Evolutionary conservation across 257 asterid genomes (phyloP).

Genomic region (Forsythia viridissima): DNA sequence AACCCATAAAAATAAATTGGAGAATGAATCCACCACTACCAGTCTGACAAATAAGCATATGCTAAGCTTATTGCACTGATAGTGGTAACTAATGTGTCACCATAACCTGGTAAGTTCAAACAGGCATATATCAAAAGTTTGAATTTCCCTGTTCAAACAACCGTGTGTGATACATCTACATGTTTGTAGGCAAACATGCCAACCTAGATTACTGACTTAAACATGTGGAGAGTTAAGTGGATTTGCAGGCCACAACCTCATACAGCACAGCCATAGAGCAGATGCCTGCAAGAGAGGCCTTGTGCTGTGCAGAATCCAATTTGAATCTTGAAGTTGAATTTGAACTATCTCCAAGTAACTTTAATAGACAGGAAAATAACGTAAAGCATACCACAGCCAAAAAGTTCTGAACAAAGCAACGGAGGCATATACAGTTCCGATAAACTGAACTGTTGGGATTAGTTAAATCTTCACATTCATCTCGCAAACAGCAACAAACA

Average conservation of each 20-base stretch:
- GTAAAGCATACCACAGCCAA: conserved; percentile 39
- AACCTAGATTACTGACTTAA: not conserved
- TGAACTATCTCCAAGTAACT: not conserved
- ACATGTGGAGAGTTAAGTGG: not conserved
- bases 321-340: not conserved
- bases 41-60: not conserved
- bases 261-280: not conserved
- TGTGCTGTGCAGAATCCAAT: conserved; percentile 1
- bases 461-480: conserved; percentile 43
- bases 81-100: not conserved
- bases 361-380: not conserved
- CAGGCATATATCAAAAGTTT: not conserved
- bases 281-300: not conserved
- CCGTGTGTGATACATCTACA: not conserved
- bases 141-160: not conserved
- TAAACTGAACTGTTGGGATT: conserved; percentile 47
- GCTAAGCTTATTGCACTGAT: not conserved
- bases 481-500: conserved; percentile 50
- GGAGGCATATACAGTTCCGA: conserved; percentile 48
- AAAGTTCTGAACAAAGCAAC: conserved; percentile 41
- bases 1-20: not conserved
- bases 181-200: not conserved
- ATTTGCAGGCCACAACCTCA: not conserved
- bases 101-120: not conserved
- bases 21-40: not conserved